Base-by-base conservation (phyloP, 768 basidiomycete genomes). In the Rhodotorula kratochvilovae region DNA sequence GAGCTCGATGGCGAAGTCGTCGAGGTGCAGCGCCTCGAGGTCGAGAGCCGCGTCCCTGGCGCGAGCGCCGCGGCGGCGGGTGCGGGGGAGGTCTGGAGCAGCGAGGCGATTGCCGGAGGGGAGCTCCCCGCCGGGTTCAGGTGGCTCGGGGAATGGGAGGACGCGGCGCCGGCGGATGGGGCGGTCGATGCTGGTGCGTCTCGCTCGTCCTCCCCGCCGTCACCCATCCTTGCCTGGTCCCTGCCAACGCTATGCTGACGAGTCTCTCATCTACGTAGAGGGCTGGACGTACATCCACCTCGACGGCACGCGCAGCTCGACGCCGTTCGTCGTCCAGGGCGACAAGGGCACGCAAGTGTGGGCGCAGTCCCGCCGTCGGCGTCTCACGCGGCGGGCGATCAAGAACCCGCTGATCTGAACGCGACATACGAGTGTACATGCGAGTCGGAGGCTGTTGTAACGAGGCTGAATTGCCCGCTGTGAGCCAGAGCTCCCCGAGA, bases 101-200 rank as follows among this genome's bases (percentile, higher is more conserved):
- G 10, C n/a, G 74, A 72, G 36, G 66, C 66, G 15, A 35, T 48
- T 11, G 60, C 66, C 15, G 73, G 73, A 1, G 73, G 70, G 1
- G 70, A 71, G 29, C n/a, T 66, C 19, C 70, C 70, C 33, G 21
- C 8, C 12, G 66, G 58, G 12, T 59, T 50, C n/a, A 56, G 35
- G 35, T 63, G 67, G 70, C 35, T 72, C 33, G 68, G 69, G 13
- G 58, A 69, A 33, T 75, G 74, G 74, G 31, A 42, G 31, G 74
- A 71, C 4, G 54, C 54, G 53, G 43, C 39, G 11, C 45, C 64
- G 4, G 50, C 19, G 21, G 67, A 66, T 4, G 67, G 71, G 2
- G 50, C 35, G 8, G 66, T 72, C 25, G 70, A 63, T 13, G 33
- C n/a, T 0, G 72, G 72, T 73, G 51, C 39, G 53, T 13, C 39